Percentiles rank a stretch among this genome's conserved stretches.
Evolutionary conservation across 139 green algal species (phyloP).

Genomic region (Nannochloris sp.): DNA sequence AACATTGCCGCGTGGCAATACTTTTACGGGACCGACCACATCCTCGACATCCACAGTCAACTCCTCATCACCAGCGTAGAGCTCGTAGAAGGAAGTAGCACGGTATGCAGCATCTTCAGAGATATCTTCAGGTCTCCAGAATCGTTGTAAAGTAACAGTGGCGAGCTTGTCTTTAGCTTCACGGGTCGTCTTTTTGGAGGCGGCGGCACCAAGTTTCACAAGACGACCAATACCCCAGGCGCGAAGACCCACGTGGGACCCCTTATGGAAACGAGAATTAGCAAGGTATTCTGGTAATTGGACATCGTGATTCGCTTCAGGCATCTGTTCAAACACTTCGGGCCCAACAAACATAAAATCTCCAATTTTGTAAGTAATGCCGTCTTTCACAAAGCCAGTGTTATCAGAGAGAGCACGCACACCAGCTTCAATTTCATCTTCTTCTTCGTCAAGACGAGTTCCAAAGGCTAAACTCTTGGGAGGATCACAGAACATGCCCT

Average conservation of each 20-base stretch:
- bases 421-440: constrained; percentile 12
- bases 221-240: constrained; percentile 68
- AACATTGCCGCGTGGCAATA: constrained; percentile 21
- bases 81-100: constrained; percentile 52
- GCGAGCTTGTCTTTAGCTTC: constrained; percentile 13
- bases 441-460: neutral
- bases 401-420: constrained; percentile 15
- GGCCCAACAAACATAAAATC: constrained; percentile 76
- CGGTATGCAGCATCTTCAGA: constrained; percentile 60
- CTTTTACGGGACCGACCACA: constrained; percentile 50
- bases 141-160: constrained; percentile 57
- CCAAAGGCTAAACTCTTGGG: constrained; percentile 51
- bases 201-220: constrained; percentile 31
- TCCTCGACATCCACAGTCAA: constrained; percentile 36
- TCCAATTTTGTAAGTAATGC: constrained; percentile 46
- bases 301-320: constrained; percentile 13
- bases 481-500: constrained; percentile 81
- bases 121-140: constrained; percentile 89
- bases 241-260: constrained; percentile 57
- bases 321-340: constrained; percentile 42
- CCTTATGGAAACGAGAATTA: constrained; percentile 65
- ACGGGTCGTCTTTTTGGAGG: constrained; percentile 1
- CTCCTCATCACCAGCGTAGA: constrained; percentile 58
- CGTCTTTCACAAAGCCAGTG: constrained; percentile 49
- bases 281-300: constrained; percentile 42